Percentiles rank a stretch among this genome's conserved stretches.
Conservation (phyloP, 1,139 yeast genomes). For the Suhomyces wounanorum region DNA sequence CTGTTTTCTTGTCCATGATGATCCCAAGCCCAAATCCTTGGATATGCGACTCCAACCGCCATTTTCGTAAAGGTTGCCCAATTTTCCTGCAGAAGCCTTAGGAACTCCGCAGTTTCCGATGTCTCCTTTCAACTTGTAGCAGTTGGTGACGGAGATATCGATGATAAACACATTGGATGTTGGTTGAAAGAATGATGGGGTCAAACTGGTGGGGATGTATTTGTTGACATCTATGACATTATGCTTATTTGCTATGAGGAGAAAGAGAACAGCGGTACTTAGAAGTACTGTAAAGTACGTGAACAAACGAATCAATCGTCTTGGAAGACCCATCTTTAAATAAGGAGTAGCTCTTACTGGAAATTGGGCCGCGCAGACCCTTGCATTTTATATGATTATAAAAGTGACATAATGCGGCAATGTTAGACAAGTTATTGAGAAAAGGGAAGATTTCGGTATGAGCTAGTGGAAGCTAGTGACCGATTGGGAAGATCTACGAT, state of each 20-base stretch:
- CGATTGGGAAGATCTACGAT: no score
- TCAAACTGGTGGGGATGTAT: slow-evolving; percentile 31
- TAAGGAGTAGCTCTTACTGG: not conserved
- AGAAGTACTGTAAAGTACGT: slow-evolving; percentile 23
- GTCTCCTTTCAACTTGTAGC: slow-evolving; percentile 29
- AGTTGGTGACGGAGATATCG: slow-evolving; percentile 37
- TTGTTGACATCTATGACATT: slow-evolving; percentile 32
- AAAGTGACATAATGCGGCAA: no score
- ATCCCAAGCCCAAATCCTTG: slow-evolving; percentile 42
- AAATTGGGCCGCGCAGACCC: not conserved
- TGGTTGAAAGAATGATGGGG: slow-evolving; percentile 46
- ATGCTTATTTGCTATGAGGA: slow-evolving; percentile 37
- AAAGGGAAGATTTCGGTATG: no score
- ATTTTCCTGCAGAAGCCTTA: slow-evolving; percentile 25
- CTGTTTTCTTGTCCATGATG: slow-evolving; percentile 34
- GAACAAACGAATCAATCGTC: slow-evolving; percentile 27
- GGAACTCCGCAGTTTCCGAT: slow-evolving; percentile 38
- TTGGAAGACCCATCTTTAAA: slow-evolving; percentile 15
- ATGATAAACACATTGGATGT: slow-evolving; percentile 38
- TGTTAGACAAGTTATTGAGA: no score
- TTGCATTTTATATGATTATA: not conserved
- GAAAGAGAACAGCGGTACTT: slow-evolving; percentile 21
- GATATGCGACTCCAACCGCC: slow-evolving; percentile 41
- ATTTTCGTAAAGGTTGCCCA: slow-evolving; percentile 31
- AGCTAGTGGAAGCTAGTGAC: no score